Conservation (phyloP, 176 grass and related monocot genomes). For the Avena insularis region DNA sequence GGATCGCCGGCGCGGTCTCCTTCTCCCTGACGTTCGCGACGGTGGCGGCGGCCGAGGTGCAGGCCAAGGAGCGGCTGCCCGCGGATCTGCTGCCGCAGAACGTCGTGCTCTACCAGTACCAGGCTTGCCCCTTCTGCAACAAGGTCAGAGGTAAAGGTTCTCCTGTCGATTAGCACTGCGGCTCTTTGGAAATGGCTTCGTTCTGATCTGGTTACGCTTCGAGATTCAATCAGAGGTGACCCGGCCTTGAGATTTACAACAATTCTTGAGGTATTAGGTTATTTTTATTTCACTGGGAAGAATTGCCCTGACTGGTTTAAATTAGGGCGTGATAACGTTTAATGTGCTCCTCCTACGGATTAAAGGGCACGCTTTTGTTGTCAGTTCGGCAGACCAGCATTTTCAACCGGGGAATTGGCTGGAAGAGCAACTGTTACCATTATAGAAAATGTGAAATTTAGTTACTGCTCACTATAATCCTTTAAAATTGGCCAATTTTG, state of each 20-base stretch:
- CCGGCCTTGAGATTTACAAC: no score
- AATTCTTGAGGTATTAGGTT: background rate
- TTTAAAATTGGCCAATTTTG: background rate
- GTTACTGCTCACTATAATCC: background rate
- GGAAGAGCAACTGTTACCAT: background rate
- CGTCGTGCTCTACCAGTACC: conserved; percentile 93
- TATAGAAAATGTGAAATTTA: background rate
- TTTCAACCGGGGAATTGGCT: background rate
- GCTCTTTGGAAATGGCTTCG: background rate
- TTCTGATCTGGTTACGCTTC: no score
- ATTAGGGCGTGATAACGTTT: no score
- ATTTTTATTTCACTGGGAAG: no score
- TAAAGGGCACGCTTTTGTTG: background rate
- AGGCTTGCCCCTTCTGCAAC: conserved; percentile 97
- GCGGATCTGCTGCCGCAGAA: conserved; percentile 65
- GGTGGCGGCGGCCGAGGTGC: conserved; percentile 51
- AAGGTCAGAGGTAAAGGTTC: conserved; percentile 84
- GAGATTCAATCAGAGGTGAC: no score
- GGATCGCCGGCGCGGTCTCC: conserved; percentile 74
- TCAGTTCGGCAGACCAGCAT: background rate
- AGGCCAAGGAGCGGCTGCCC: conserved; percentile 75
- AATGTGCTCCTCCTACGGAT: background rate
- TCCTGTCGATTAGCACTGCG: background rate
- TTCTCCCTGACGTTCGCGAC: conserved; percentile 83
- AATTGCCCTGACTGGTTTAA: no score